A percentile compares a stretch with the other conserved stretches of the same genome.
Evolutionary conservation across 441 rosid species (phyloP).

Genomic region (Gossypium lobatum): DNA sequence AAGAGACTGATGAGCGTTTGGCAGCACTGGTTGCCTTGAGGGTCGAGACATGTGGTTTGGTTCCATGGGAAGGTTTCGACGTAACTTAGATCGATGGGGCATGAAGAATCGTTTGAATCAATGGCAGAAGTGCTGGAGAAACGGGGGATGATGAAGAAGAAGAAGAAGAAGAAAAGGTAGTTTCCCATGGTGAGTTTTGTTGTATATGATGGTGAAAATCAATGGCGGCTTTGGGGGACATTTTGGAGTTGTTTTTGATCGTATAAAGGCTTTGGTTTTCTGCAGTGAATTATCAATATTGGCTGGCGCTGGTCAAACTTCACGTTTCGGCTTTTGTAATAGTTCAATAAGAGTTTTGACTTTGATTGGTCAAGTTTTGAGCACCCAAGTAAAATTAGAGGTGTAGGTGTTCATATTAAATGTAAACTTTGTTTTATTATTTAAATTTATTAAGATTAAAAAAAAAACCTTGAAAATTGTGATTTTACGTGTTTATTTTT

Average conservation of each 20-base stretch:
- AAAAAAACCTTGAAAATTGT: too few relatives aligned
- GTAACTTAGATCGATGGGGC: conserved; percentile 39
- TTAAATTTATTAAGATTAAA: too few relatives aligned
- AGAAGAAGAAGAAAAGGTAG: background rate
- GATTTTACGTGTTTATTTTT: too few relatives aligned
- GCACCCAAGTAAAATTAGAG: too few relatives aligned
- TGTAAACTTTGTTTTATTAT: too few relatives aligned
- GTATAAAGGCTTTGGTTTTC: background rate
- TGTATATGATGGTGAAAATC: background rate
- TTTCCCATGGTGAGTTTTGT: conserved; percentile 17
- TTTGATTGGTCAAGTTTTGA: background rate
- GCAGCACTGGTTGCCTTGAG: conserved; percentile 34
- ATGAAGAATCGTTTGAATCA: conserved; percentile 22
- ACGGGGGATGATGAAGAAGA: conserved; percentile 2
- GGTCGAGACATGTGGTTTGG: conserved; percentile 27
- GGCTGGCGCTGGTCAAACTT: conserved; percentile 20
- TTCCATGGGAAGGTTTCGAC: conserved; percentile 47
- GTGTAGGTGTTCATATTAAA: too few relatives aligned
- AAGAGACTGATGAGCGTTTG: conserved; percentile 39
- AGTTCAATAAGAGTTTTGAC: background rate
- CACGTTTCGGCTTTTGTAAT: background rate
- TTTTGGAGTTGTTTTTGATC: background rate
- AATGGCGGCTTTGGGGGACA: background rate
- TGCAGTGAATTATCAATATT: conserved; percentile 8
- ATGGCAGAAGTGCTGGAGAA: conserved; percentile 11